Base-by-base conservation (phyloP, 345 rosid species). In the Aethionema arabicum region DNA sequence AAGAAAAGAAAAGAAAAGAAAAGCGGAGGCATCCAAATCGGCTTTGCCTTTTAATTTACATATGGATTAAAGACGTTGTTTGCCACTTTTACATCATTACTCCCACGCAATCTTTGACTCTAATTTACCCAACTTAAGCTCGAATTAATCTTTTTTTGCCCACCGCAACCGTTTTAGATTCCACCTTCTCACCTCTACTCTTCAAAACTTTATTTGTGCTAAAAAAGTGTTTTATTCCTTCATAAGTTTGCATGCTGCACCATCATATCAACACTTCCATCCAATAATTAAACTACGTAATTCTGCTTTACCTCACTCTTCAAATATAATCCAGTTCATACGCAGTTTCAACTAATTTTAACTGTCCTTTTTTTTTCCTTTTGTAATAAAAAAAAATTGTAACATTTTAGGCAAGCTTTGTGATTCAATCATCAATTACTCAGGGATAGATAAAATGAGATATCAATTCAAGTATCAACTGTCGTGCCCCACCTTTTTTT, bases 81-180 rank as follows among this genome's bases (percentile, higher is more conserved):
- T 47, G 46, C 54, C 35, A 48, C 74, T 63, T 70, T 70, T 62
- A 49, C 67, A 69, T 70, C 74, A 70, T 70, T 56, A 63, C 59
- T 49, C 64, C 74, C 74, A 70, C 74, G 56, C 68, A 48, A 50
- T 63, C 74, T 70, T 63, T 70, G 74, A 70, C 74, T 56, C 66
- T 42, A 30, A 10, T 48, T 69, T 61, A 62, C 46, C 52, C 8
- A 46, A 41, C 58, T 56, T 59, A 33, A 39, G 52, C 52, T 62
- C 59, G 32, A 55, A 55, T 56, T n/a, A n/a, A n/a, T n/a, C n/a
- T 51, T 62, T 36, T 63, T 54, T 54, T 62, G 60, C 73, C 40
- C 40, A 37, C 40, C 40, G 7, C 40, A 37, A 6, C 8, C 40
- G 11, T 37, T 37, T 40, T 40, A 11, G n/a, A 40, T 21, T 21